These are phyloP conservation scores for Xylariaceae sp. DNA, from an alignment of 2,329 filamentous ascomycete genomes.

Conservation along the genomic window DNA sequence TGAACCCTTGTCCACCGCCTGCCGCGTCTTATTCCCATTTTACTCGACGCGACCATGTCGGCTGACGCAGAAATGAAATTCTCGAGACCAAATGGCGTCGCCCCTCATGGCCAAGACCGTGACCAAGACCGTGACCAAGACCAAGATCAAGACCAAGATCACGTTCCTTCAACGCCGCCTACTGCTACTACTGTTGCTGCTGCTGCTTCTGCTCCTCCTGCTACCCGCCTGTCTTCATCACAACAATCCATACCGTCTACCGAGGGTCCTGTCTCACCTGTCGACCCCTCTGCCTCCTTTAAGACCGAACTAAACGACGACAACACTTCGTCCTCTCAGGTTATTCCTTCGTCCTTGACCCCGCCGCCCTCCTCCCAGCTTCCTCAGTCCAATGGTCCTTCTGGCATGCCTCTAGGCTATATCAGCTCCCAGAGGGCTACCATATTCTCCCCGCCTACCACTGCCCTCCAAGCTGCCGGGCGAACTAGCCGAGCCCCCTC, in stretches of 20 bases:
- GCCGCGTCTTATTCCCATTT: background rate
- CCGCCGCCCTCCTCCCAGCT: conserved; percentile 60
- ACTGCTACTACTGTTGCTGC: conserved; percentile 13
- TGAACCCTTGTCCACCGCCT: background rate
- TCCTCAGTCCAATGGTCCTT: conserved; percentile 35
- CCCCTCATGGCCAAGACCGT: conserved; percentile 20
- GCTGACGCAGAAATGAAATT: conserved; percentile 40
- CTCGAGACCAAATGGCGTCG: conserved; percentile 36
- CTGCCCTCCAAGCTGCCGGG: conserved; percentile 32
- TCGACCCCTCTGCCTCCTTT: conserved; percentile 52
- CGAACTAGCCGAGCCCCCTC: conserved; percentile 26
- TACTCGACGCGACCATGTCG: conserved; percentile 36
- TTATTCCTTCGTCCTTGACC: conserved; percentile 61
- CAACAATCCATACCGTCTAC: conserved; percentile 61
- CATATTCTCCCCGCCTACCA: conserved; percentile 59
- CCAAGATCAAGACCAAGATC: background rate
- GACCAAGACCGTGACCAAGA: conserved; percentile 2
- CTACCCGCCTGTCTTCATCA: conserved; percentile 40
- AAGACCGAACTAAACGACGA: conserved; percentile 55
- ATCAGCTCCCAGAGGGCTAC: conserved; percentile 49
- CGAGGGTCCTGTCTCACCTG: conserved; percentile 57
- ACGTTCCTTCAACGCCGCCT: conserved; percentile 34
- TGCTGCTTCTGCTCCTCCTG: conserved; percentile 8
- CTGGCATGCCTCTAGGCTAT: conserved; percentile 37
- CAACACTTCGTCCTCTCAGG: conserved; percentile 41